phyloP scores from a whole-genome alignment of 2,329 filamentous ascomycete genomes.

The Cladosporium sp. region DNA sequence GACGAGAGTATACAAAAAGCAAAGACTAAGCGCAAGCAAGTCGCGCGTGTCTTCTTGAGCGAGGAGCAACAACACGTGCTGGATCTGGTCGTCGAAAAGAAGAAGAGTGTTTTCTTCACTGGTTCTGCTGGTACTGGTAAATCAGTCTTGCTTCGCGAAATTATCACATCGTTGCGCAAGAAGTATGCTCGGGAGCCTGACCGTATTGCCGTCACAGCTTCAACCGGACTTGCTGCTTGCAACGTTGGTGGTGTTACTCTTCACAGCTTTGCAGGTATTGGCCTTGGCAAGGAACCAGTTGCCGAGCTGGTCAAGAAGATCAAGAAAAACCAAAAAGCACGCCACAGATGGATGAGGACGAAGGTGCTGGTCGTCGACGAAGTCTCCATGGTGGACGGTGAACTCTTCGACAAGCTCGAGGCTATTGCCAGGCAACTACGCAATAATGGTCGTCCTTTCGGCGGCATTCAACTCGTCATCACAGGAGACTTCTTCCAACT shows the following conservation, averaged over 20 bases:
- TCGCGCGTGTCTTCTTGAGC: constrained; percentile 69
- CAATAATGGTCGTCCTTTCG: constrained; percentile 90
- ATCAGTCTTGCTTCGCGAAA: constrained; percentile 90
- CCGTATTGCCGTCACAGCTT: constrained; percentile 88
- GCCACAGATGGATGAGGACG: constrained; percentile 82
- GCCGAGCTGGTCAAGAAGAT: constrained; percentile 85
- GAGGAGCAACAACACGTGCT: constrained; percentile 83
- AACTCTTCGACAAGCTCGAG: constrained; percentile 94
- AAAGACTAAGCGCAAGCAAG: constrained; percentile 45
- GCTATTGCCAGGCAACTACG: constrained; percentile 80
- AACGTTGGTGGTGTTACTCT: constrained; percentile 95
- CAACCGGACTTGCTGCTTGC: constrained; percentile 91
- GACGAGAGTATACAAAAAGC: constrained; percentile 52
- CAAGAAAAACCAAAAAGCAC: constrained; percentile 81
- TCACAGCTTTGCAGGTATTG: constrained; percentile 94
- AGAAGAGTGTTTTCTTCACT: constrained; percentile 94
- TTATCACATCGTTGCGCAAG: constrained; percentile 75
- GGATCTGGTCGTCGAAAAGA: constrained; percentile 74
- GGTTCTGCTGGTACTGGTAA: constrained; percentile 94
- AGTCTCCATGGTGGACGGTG: constrained; percentile 97
- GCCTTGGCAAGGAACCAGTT: constrained; percentile 85
- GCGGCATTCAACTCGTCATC: constrained; percentile 91
- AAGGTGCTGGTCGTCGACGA: constrained; percentile 91
- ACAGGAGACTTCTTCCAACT: constrained; percentile 98
- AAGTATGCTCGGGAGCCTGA: constrained; percentile 78